A percentile compares a stretch with the other conserved stretches of the same genome.
phyloP scores from a whole-genome alignment of 2,329 filamentous ascomycete species.

The Alternaria gaisen region DNA sequence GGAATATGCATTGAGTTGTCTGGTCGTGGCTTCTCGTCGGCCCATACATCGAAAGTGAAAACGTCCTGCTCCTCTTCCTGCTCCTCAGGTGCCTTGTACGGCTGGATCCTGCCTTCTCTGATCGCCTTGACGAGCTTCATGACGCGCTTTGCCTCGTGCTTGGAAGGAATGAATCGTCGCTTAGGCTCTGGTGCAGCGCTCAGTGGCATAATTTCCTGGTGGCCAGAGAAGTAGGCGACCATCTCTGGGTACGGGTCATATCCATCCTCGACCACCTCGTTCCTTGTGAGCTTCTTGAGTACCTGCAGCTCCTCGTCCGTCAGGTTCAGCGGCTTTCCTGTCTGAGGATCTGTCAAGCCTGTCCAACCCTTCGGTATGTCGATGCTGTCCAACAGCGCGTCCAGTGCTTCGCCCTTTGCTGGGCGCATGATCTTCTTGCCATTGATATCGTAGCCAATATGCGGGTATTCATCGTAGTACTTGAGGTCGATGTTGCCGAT shows the following conservation, averaged over 20 bases:
- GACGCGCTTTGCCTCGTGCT: constrained; percentile 93
- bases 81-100: constrained; percentile 81
- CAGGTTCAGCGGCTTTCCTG: constrained; percentile 89
- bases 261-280: constrained; percentile 84
- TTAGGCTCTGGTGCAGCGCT: constrained; percentile 96
- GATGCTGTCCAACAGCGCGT: constrained; percentile 94
- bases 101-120: constrained; percentile 89
- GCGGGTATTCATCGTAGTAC: constrained; percentile 97
- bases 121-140: constrained; percentile 98
- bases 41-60: constrained; percentile 86
- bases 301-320: constrained; percentile 89
- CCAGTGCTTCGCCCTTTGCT: constrained; percentile 89
- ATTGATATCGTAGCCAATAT: constrained; percentile 99
- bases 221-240: constrained; percentile 91
- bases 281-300: constrained; percentile 85
- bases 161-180: constrained; percentile 92
- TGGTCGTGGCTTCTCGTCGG: constrained; percentile 82
- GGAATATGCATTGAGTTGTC: constrained; percentile 94
- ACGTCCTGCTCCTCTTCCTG: constrained; percentile 77
- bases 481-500: constrained; percentile 93
- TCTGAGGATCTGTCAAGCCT: constrained; percentile 90
- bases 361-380: constrained; percentile 98
- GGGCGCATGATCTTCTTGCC: constrained; percentile 98
- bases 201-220: constrained; percentile 91
- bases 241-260: constrained; percentile 94